These are phyloP conservation scores for Alternaria sp. DNA, from an alignment of 2,329 filamentous ascomycete species.

Conservation along the genomic window DNA sequence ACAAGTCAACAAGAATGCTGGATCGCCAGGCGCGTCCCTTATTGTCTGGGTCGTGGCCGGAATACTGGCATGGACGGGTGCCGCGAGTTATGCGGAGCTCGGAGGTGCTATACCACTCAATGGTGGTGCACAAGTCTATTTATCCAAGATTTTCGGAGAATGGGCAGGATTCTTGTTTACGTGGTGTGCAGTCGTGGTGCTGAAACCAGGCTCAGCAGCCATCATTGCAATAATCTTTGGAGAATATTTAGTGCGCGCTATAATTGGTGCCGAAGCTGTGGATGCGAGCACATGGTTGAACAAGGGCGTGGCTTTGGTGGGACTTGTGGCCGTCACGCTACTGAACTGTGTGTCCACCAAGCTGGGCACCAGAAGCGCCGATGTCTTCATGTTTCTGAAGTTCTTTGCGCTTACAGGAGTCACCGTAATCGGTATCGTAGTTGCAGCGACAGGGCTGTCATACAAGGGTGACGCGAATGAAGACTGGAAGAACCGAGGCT, in stretches of 20 bases:
- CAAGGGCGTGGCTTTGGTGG: conserved; percentile 84
- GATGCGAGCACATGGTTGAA: conserved; percentile 86
- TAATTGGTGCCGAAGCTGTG: conserved; percentile 85
- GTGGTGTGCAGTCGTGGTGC: conserved; percentile 92
- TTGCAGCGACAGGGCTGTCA: conserved; percentile 85
- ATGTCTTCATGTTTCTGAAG: conserved; percentile 96
- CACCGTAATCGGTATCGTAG: conserved; percentile 86
- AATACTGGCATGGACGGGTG: conserved; percentile 94
- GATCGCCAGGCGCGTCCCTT: conserved; percentile 87
- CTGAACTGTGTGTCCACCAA: conserved; percentile 92
- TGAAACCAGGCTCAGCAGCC: conserved; percentile 92
- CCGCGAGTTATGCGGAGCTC: conserved; percentile 92
- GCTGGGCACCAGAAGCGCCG: conserved; percentile 85
- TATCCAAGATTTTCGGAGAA: conserved; percentile 96
- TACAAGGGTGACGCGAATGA: conserved; percentile 76
- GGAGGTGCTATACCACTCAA: conserved; percentile 96
- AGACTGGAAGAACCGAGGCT: conserved; percentile 87
- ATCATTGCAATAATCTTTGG: conserved; percentile 99
- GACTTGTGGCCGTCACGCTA: conserved; percentile 78
- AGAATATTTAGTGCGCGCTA: conserved; percentile 91
- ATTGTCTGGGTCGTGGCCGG: conserved; percentile 93
- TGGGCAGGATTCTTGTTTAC: conserved; percentile 93
- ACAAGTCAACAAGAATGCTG: conserved; percentile 90
- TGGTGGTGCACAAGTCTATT: conserved; percentile 90
- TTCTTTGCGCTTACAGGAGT: conserved; percentile 89